phyloP scores from a whole-genome alignment of 2,329 filamentous ascomycete genomes.

The Aspergillus pseudoglaucus region DNA sequence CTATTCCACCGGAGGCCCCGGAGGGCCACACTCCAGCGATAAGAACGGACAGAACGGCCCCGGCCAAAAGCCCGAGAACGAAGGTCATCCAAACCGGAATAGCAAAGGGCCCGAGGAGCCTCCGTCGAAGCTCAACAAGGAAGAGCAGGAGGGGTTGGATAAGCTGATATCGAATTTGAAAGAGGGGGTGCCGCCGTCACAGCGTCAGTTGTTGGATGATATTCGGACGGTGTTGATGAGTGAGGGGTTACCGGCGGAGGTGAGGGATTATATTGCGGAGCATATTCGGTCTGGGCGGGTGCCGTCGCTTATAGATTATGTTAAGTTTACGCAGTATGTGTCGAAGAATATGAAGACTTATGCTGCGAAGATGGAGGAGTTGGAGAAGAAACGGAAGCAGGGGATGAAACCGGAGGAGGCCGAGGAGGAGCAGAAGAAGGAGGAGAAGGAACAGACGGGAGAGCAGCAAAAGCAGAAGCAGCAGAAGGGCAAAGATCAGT shows the following conservation, averaged over 20 bases:
- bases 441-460: constrained; percentile 13
- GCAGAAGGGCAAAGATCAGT: constrained; percentile 20
- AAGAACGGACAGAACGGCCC: constrained; percentile 26
- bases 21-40: constrained; percentile 38
- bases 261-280: constrained; percentile 57
- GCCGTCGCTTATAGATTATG: constrained; percentile 50
- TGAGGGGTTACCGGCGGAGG: constrained; percentile 63
- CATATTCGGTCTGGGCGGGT: constrained; percentile 41
- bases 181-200: constrained; percentile 54
- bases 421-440: constrained; percentile 6
- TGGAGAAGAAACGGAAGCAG: constrained; percentile 18
- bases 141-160: constrained; percentile 55
- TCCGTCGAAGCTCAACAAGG: constrained; percentile 43
- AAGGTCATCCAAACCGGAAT: constrained; percentile 36
- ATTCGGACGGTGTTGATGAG: constrained; percentile 58
- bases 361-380: constrained; percentile 30
- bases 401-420: constrained; percentile 24
- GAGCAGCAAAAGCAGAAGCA: constrained; percentile 18
- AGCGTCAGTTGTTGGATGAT: constrained; percentile 54
- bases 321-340: constrained; percentile 54
- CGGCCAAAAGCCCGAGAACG: constrained; percentile 33
- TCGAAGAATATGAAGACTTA: constrained; percentile 50
- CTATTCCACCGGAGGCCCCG: constrained; percentile 40
- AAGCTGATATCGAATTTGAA: constrained; percentile 52
- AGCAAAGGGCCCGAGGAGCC: constrained; percentile 34